Base-by-base conservation (phyloP, 331 rosid species). In the Ulmus americana region DNA sequence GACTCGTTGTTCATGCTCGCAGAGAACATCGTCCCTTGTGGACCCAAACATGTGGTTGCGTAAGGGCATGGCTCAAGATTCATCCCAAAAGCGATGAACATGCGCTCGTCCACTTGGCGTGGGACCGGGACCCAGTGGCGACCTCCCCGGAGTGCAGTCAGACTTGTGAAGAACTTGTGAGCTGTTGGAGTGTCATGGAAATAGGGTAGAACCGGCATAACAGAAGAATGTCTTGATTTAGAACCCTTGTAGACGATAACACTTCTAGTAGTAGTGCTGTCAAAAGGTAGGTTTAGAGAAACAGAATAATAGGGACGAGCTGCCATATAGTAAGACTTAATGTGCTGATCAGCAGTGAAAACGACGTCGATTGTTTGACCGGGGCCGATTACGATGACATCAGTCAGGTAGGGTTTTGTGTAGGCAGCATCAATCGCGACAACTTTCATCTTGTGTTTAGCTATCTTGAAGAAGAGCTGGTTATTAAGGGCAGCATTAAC, bases 1-100 rank as follows among this genome's bases (percentile, higher is more conserved):
- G 95, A 87, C 20, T 76, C 86, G 38, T 87, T 87, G 70, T 85
- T 87, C 88, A 85, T 68, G 76, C 82, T 82, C 5, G 88, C 77
- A 8, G 95, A 80, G 0, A 50, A 1, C 13, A 73, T 38, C 38
- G 20, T 39, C 28, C 52, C 63, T 0, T 9, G 1, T 0, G 59
- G 59, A 22, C 81, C 83, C 0, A 0, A 1, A 16, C 86, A 84
- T 6, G 73, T 65, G 38, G 8, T 5, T 1, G 57, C 68, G 0
- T 4, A 61, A 0, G 59, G 20, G 44, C 87, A 84, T 2, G 5
- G 11, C n/a, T 65, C 87, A 1, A 79, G 39, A 39, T 39, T 67
- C 3, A 74, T n/a, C 3, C 85, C 85, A 0, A 79, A 0, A 0
- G 81, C 74, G 0, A 84, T 45, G 44, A 74, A 76, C 84, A 81